A percentile compares a stretch with the other conserved stretches of the same genome.
phyloP scores from a whole-genome alignment of 306 rosid genomes.

The Glycine latifolia region DNA sequence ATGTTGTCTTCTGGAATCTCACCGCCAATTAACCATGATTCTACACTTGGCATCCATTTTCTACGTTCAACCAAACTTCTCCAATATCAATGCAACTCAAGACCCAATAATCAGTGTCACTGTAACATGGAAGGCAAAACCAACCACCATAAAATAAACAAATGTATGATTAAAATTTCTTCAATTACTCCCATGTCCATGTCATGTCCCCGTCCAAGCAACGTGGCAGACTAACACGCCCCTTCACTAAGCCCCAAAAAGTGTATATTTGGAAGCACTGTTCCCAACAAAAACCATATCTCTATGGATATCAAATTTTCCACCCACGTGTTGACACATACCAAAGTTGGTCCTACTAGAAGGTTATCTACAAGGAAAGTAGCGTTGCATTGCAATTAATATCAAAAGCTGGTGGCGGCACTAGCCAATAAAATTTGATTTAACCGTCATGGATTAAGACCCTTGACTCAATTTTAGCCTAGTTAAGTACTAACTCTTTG shows the following conservation, averaged over 20 bases:
- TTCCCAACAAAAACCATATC: constrained; percentile 63
- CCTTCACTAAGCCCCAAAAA: constrained; percentile 46
- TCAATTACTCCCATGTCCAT: not conserved
- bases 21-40: no score
- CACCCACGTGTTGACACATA: constrained; percentile 56
- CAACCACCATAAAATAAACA: constrained; percentile 32
- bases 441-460: constrained; percentile 49
- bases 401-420: constrained; percentile 70
- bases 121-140: not conserved
- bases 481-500: not conserved
- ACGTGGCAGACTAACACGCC: constrained; percentile 51
- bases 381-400: constrained; percentile 44
- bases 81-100: not conserved
- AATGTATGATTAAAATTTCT: constrained; percentile 22
- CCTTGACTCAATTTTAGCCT: constrained; percentile 48
- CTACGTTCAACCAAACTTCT: no score
- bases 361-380: constrained; percentile 29
- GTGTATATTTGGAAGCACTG: constrained; percentile 54
- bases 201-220: not conserved
- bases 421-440: constrained; percentile 52
- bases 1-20: no score
- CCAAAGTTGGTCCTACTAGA: constrained; percentile 38
- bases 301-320: constrained; percentile 43
- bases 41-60: no score
- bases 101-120: not conserved